Evolutionary conservation across 306 rosid genomes (phyloP), one percentile per base, ranked within the genome.

Genomic region (Datisca glomerata): DNA sequence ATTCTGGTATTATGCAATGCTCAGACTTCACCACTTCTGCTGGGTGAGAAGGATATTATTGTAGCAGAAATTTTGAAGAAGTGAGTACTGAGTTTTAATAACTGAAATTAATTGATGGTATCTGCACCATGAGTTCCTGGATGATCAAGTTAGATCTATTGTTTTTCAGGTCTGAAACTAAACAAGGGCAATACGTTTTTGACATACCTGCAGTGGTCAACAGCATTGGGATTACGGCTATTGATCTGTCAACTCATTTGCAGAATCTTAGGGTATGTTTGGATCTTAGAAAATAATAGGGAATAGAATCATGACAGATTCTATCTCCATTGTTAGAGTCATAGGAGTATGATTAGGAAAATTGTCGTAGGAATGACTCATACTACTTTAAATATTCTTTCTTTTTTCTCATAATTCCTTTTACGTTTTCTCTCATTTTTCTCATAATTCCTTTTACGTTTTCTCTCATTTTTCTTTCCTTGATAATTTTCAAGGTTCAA

Each of bases 121-220:
- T 32, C 37, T 20, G 23, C 21, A 37, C 24, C 45, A 41, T 56
- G 53, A 38, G 35, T 60, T 52, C 24, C 50, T 34, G 51, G 49
- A 38, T 45, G 49, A 49, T 16, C 59, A 17, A 48, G 27, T 1
- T 54, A 31, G 21, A 39, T 53, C 3, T 24, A n/a, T 55, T 57
- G 31, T 22, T 57, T 42, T 71, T 66, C 85, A 89, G 97, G 59
- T 83, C 83, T 67, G 97, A 89, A 49, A 72, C 51, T 49, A 89
- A 70, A 77, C 80, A 77, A 49, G 95, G 97, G 55, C 85, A 70
- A 53, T 67, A 74, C 64, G 59, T 63, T 51, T 89, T 80, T 69
- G 86, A 77, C 68, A 53, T 83, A 57, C 79, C 89, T 32, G 47
- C 84, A 18, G 75, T 77, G 69, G 95, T 69, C 18, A 89, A 83